These are phyloP conservation scores for Sarcodon aspratus DNA, from an alignment of 768 basidiomycete species.

Conservation along the genomic window DNA sequence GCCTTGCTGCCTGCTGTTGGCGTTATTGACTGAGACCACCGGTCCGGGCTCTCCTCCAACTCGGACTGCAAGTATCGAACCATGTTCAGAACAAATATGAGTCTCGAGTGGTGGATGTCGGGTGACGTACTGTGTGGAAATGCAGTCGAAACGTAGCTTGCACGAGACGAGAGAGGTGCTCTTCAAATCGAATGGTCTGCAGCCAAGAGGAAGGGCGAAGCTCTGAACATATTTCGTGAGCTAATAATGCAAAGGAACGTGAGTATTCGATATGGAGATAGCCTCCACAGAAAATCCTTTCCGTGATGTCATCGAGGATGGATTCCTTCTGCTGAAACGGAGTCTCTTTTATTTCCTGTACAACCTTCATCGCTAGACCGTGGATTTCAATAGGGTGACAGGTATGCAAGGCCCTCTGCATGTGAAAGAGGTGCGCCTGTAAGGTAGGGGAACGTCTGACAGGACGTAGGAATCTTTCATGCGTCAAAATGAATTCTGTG, in stretches of 20 bases:
- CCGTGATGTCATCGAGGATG: neutral
- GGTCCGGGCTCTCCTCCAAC: neutral
- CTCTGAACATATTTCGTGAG: neutral
- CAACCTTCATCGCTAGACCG: neutral
- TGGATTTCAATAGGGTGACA: conserved; percentile 1
- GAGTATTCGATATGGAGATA: conserved; percentile 1
- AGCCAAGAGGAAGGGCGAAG: neutral
- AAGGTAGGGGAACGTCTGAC: neutral
- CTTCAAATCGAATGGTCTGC: neutral
- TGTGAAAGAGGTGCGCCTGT: conserved; percentile 1
- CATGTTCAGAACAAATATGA: neutral
- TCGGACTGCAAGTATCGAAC: neutral
- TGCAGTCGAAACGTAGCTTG: too few species aligned
- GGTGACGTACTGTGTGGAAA: too few species aligned
- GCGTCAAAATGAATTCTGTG: too few species aligned
- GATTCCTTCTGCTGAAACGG: neutral
- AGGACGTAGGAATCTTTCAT: too few species aligned
- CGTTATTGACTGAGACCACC: neutral
- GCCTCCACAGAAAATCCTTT: neutral
- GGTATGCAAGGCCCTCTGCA: conserved; percentile 1
- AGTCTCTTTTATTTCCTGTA: neutral
- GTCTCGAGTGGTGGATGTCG: neutral
- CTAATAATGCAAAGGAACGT: conserved; percentile 1
- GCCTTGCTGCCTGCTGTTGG: neutral
- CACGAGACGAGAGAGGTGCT: neutral